Evolutionary conservation across 2,329 filamentous ascomycete species (phyloP), one percentile per base, ranked within the genome.

Genomic region (Chrysosporium keratinophilum): DNA sequence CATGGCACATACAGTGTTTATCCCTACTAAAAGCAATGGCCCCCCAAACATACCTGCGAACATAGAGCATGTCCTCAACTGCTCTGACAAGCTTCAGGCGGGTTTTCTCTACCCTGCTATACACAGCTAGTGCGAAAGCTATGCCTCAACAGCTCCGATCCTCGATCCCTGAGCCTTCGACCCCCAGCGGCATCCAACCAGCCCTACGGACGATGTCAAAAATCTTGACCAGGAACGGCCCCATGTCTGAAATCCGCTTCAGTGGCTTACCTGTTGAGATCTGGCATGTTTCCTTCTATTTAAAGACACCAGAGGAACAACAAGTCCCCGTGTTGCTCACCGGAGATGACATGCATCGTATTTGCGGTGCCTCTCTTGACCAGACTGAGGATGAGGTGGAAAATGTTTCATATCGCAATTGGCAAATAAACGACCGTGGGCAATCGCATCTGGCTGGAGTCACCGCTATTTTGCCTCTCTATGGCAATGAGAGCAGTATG

Each of bases 361-460:
- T 66, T 4, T 63, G 63, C 10, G 64, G 63, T 15, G 69, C 67
- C 19, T 47, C 54, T 11, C 46, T 57, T 20, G 42, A 41, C 17
- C 54, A 60, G 15, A 58, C 58, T 2, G 56, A 57, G 19, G 45
- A 28, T 5, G 45, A 63, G 23, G 45, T 63, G 19, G 54, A 52
- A 54, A 34, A 34, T 20, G 49, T 40, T 43, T 48, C 34, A 9
- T 48, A n/a, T 37, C 37, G 15, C 20, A 51, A 14, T 31, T 54
- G 19, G 54, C 57, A 50, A 42, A 62, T 66, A 35, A 69, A 69
- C 50, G 78, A 82, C 60, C 70, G 72, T 20, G 67, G 64, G 3
- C 82, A 76, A 57, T 76, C 78, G 14, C 88, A 95, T 63, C 75
- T 76, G n/a, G 88, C 89, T 1, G 91, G 93, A 10, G 86, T 97